These are phyloP conservation scores for Trichoderma sp. DNA, from an alignment of 2,329 filamentous ascomycete species.

Conservation along the genomic window DNA sequence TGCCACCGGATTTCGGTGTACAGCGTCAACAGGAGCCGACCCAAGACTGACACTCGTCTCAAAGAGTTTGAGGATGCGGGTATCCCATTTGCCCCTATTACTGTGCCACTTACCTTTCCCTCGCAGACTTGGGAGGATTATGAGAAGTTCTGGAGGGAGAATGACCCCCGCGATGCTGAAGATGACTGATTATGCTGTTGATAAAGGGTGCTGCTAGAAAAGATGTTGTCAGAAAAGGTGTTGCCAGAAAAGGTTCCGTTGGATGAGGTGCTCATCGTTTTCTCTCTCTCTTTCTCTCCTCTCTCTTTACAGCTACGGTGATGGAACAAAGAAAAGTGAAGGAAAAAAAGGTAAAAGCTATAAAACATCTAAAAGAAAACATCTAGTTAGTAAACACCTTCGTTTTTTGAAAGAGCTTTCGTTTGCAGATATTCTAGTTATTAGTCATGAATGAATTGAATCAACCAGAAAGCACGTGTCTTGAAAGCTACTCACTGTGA, in stretches of 20 bases:
- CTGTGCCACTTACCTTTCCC: slow-evolving; percentile 10
- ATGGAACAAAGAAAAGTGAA: background rate
- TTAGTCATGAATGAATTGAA: no score
- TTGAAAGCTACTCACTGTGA: no score
- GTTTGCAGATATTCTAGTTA: no score
- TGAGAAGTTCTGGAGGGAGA: slow-evolving; percentile 12
- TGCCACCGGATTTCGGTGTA: slow-evolving; percentile 20
- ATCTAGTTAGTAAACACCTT: no score
- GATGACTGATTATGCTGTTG: background rate
- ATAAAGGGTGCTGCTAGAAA: no score
- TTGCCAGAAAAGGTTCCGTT: no score
- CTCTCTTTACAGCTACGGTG: background rate
- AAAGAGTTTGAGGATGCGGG: background rate
- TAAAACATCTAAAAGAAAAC: no score
- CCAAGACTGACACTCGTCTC: background rate
- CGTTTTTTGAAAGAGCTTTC: no score
- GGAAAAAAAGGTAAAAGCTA: background rate
- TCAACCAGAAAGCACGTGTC: no score
- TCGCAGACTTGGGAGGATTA: slow-evolving; percentile 2
- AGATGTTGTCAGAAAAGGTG: background rate
- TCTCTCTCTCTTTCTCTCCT: no score
- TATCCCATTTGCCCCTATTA: slow-evolving; percentile 12
- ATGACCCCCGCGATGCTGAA: slow-evolving; percentile 17
- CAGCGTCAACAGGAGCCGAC: slow-evolving; percentile 8
- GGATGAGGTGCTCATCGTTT: no score